Percentiles rank a stretch among this genome's conserved stretches.
These are phyloP conservation scores for Nicotiana knightiana DNA, from an alignment of 257 asterid genomes.

Conservation along the genomic window DNA sequence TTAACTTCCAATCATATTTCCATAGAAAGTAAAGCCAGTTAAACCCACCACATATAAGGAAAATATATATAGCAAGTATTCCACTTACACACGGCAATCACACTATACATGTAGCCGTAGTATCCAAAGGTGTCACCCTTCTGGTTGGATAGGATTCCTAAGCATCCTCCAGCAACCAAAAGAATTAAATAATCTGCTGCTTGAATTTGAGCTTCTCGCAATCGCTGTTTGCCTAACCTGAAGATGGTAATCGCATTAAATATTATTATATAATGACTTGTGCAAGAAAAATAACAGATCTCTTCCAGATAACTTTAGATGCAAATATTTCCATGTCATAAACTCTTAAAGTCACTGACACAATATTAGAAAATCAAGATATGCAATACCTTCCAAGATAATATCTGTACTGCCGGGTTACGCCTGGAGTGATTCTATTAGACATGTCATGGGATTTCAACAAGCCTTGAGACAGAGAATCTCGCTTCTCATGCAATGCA, in stretches of 20 bases:
- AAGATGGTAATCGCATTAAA: constrained; percentile 16
- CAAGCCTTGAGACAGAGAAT: constrained; percentile 29
- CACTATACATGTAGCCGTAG: constrained; percentile 77
- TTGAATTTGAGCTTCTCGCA: constrained; percentile 88
- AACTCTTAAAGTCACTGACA: not conserved
- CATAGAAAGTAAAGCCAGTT: not conserved
- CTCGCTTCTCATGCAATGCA: constrained; percentile 36
- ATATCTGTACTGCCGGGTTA: constrained; percentile 65
- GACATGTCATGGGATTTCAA: constrained; percentile 49
- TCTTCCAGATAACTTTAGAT: not conserved
- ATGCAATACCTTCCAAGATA: constrained; percentile 81
- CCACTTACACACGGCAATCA: constrained; percentile 91
- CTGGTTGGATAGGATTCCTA: constrained; percentile 81
- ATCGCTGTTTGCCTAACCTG: constrained; percentile 79
- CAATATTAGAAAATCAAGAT: not conserved
- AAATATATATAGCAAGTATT: constrained; percentile 2
- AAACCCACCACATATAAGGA: not conserved
- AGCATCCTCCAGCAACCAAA: constrained; percentile 92
- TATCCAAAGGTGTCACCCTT: constrained; percentile 90
- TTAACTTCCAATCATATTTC: not conserved
- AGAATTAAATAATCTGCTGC: constrained; percentile 92
- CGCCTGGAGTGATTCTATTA: constrained; percentile 60
- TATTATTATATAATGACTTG: not conserved
- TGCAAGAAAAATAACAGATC: not conserved
- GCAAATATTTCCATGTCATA: not conserved